Conservation (phyloP, 106 monocot genomes). For the Acorus gramineus region DNA sequence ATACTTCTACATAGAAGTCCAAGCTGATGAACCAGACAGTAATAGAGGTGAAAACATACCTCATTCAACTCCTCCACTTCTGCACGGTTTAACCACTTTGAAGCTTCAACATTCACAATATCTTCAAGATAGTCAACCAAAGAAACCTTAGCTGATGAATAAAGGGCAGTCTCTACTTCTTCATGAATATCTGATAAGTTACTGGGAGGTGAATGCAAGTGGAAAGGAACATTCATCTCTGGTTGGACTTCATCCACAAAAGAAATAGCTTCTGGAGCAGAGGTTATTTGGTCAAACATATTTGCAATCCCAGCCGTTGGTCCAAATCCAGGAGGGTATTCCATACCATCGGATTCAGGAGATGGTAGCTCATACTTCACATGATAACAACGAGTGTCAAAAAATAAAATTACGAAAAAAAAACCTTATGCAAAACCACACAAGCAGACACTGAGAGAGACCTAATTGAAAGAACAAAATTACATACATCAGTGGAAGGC, state of each 20-base stretch:
- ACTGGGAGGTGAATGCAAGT: conserved; percentile 4
- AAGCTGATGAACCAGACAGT: background rate
- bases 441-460: background rate
- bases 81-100: conserved; percentile 29
- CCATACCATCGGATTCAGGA: conserved; percentile 24
- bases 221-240: background rate
- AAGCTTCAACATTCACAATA: conserved; percentile 52
- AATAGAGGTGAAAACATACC: conserved; percentile 15
- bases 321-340: conserved; percentile 93
- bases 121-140: conserved; percentile 55
- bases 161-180: conserved; percentile 45
- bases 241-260: conserved; percentile 3
- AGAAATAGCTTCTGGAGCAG: conserved; percentile 5
- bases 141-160: conserved; percentile 46
- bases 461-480: background rate
- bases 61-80: conserved; percentile 16
- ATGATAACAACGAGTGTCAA: conserved; percentile 10
- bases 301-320: conserved; percentile 12
- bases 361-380: conserved; percentile 14
- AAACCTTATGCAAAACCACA: background rate
- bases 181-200: conserved; percentile 17
- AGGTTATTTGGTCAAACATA: background rate
- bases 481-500: no score
- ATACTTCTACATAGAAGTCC: no score
- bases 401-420: background rate